Base-by-base conservation (phyloP, 768 basidiomycete species). In the Dentipellis sp. region DNA sequence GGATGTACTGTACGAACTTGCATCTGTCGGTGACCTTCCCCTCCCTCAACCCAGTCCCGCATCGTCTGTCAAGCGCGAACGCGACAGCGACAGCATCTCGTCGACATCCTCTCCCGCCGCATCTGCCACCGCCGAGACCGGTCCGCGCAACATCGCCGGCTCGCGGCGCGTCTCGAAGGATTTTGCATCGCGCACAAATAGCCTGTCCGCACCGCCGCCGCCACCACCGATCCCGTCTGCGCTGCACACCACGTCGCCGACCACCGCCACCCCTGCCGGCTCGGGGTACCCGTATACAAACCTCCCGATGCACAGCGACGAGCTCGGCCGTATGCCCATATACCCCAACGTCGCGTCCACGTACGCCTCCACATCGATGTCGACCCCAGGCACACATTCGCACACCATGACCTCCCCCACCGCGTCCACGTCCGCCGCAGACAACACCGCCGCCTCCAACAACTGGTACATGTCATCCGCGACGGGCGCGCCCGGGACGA, bases 1-100 rank as follows among this genome's bases (percentile, higher is more conserved):
- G 85, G 85, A 88, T 62, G 78, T 89, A 42, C 68, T 88, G 17
- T 87, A 81, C 59, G 85, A 89, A 60, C 72, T 89, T 1, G 84
- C 86, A 3, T 82, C 77, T 0, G 84, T 82, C 4, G 85, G 86
- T 2, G 84, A 88, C 21, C 73, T 88, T 0, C 86, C 85, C 0
- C 72, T 88, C 5, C 86, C 86, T 1, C 74, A 78, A 50, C 64
- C 75, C 0, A 81, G 78, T 52, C 80, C 82, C 4, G 63, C 68
- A 0, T 70, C 76, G 4, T 74, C 67, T 14, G 75, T 78, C 59
- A 88, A 89, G 57, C 83, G 87, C 16, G 83, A 83, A 50, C 73
- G 85, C 39, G 82, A 80, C 55, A 70, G 78, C 1, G 83, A 84
- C 54, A 77, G 74, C 58, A 75, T 80, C 10, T 17, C 56, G 16